Base-by-base conservation (phyloP, 352 stramenopile genomes). In the Phytophthora ohioensis region DNA sequence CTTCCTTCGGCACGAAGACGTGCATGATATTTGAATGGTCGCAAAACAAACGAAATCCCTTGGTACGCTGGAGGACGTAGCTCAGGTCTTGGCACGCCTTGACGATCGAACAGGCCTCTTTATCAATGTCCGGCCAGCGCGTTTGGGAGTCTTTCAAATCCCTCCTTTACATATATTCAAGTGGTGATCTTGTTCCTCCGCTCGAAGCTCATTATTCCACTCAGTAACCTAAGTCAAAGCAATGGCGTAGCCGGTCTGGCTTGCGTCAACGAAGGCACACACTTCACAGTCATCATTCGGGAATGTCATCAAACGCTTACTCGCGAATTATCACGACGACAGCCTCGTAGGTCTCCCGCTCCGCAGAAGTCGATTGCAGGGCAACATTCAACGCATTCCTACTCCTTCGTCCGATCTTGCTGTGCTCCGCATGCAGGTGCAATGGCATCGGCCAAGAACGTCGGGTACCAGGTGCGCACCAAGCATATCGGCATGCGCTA, bases 1-100 rank as follows among this genome's bases (percentile, higher is more conserved):
- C n/a, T 5, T 31, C 34, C 0, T 4, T 32, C 5, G 34, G 32
- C 30, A n/a, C 31, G n/a, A 59, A 59, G 4, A 48, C 21, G 7
- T 59, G n/a, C 2, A 48, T 36, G 7, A 47, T 11, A 31, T 59
- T 59, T n/a, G 52, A 21, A 36, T 59, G 35, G 21, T 59, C 52
- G 17, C 35, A 59, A 8, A 36, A 59, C 2, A 59, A 15, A 8
- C 46, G 10, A 36, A 53, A 53, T 2, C 30, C 10, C 4, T 53
- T 53, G 7, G 21, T 36, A 7, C 46, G 30, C 13, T 53, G 46
- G 2, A 53, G 30, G 27, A 53, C 27, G 13, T 53, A 53, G 27
- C 12, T 38, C 12, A 39, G 11, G 12, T 38, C 30, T 15, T 35
- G 21, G 13, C 21, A 48, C 46, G 46, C 30, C 11, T 38, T 3